Evolutionary conservation across 1,284 basidiomycete species (phyloP).

Genomic region (Papiliotrema laurentii): DNA sequence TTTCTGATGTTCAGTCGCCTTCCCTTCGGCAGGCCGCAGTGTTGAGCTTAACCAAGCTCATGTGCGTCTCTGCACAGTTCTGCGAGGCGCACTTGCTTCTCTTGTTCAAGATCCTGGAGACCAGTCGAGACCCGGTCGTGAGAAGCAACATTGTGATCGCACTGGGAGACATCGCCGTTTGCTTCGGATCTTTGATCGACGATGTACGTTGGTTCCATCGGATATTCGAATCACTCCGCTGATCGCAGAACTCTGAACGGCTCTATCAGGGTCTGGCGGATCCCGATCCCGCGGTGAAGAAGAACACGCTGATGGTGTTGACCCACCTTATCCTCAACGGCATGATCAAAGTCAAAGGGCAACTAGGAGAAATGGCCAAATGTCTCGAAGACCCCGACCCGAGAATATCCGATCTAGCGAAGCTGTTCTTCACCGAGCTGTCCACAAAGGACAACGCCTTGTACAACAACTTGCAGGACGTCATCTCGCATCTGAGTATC

Average conservation of each 20-base stretch:
- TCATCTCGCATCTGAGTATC: slow-evolving; percentile 88
- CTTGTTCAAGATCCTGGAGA: slow-evolving; percentile 89
- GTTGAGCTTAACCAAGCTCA: slow-evolving; percentile 89
- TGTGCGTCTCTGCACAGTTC: slow-evolving; percentile 90
- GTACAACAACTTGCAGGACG: slow-evolving; percentile 96
- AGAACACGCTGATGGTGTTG: slow-evolving; percentile 98
- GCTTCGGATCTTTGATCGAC: slow-evolving; percentile 92
- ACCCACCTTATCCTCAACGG: slow-evolving; percentile 97
- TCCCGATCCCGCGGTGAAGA: slow-evolving; percentile 84
- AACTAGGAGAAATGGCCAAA: slow-evolving; percentile 99
- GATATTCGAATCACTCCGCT: neutral
- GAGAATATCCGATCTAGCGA: slow-evolving; percentile 86
- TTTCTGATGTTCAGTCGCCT: slow-evolving; percentile 58
- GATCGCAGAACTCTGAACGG: slow-evolving; percentile 72
- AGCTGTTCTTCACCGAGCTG: slow-evolving; percentile 93
- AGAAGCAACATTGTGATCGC: slow-evolving; percentile 96
- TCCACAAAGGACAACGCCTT: slow-evolving; percentile 97
- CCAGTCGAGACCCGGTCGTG: slow-evolving; percentile 80
- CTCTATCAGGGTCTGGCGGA: slow-evolving; percentile 92
- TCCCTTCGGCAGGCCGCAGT: slow-evolving; percentile 82
- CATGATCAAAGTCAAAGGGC: slow-evolving; percentile 99
- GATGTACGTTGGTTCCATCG: slow-evolving; percentile 52
- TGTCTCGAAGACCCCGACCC: slow-evolving; percentile 91
- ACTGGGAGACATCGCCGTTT: slow-evolving; percentile 93
- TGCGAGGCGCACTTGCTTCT: slow-evolving; percentile 85